These are phyloP conservation scores for Aspergillus campestris DNA, from an alignment of 495 filamentous ascomycete species.

Conservation along the genomic window DNA sequence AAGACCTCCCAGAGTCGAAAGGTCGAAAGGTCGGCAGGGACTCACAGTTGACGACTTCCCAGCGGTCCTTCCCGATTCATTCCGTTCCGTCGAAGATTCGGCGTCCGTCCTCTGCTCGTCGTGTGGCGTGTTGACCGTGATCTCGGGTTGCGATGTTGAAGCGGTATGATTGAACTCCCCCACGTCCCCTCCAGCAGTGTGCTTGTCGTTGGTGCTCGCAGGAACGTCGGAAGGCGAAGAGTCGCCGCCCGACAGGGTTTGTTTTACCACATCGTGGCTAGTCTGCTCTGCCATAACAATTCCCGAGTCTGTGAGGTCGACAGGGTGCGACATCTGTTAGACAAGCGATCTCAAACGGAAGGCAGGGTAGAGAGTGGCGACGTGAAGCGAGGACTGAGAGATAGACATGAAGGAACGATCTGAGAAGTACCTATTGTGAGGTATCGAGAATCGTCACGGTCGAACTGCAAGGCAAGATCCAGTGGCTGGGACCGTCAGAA, in stretches of 20 bases:
- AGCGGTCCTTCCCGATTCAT: conserved; percentile 22
- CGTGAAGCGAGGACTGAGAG: conserved; percentile 15
- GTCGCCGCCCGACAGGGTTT: conserved; percentile 67
- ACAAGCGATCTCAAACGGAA: conserved; percentile 19
- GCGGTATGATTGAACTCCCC: conserved; percentile 38
- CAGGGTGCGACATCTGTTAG: conserved; percentile 29
- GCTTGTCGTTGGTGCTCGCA: conserved; percentile 52
- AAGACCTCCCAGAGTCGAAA: not conserved
- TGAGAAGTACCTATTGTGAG: conserved; percentile 44
- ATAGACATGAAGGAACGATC: conserved; percentile 13
- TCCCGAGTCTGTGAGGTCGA: conserved; percentile 42
- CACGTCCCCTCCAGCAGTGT: conserved; percentile 49
- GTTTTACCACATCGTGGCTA: conserved; percentile 70
- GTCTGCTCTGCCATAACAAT: conserved; percentile 79
- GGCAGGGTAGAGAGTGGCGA: conserved; percentile 14
- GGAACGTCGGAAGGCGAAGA: conserved; percentile 62
- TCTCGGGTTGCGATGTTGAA: conserved; percentile 19
- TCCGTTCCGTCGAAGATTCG: conserved; percentile 12
- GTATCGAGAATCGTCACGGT: conserved; percentile 42
- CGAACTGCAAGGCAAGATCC: conserved; percentile 29
- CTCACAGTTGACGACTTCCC: conserved; percentile 27
- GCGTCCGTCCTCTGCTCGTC: conserved; percentile 18
- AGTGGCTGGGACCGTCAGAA: conserved; percentile 35
- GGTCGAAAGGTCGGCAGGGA: conserved; percentile 1
- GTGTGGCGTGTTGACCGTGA: conserved; percentile 19